Evolutionary conservation across 2,329 filamentous ascomycete species (phyloP).

Genomic region (Stagonosporopsis cucurbitacearum): DNA sequence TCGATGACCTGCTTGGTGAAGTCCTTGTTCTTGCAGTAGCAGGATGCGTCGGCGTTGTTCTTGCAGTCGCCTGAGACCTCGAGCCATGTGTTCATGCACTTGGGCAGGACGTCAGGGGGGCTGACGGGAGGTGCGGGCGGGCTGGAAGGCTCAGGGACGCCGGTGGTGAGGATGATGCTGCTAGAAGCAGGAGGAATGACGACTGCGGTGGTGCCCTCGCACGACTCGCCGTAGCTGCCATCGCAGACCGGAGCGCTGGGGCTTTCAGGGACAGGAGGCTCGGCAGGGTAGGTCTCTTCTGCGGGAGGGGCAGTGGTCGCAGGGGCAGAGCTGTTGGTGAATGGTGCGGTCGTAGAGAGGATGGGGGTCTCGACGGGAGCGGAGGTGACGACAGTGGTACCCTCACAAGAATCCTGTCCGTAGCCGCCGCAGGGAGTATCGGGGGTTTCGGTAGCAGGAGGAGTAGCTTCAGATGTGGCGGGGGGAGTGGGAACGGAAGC

Average conservation of each 20-base stretch:
- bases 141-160: slow-evolving; percentile 27
- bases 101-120: slow-evolving; percentile 76
- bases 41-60: slow-evolving; percentile 80
- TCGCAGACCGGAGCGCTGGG: slow-evolving; percentile 6
- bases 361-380: slow-evolving; percentile 8
- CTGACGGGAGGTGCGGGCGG: slow-evolving; percentile 33
- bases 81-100: slow-evolving; percentile 92
- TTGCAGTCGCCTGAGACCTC: slow-evolving; percentile 71
- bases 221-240: slow-evolving; percentile 25
- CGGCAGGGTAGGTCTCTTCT: slow-evolving; percentile 1
- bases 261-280: slow-evolving; percentile 7
- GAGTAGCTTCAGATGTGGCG: too few species aligned
- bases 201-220: slow-evolving; percentile 22
- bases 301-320: slow-evolving; percentile 20
- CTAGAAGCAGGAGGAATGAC: slow-evolving; percentile 13
- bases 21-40: slow-evolving; percentile 82
- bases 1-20: slow-evolving; percentile 81
- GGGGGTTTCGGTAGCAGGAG: slow-evolving; percentile 17
- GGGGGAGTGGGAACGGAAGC: slow-evolving; percentile 11
- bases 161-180: slow-evolving; percentile 19
- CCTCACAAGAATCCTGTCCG: slow-evolving; percentile 11
- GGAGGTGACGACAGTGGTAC: slow-evolving; percentile 9
- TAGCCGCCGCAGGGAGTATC: slow-evolving; percentile 9
- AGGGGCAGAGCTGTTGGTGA: slow-evolving; percentile 26
- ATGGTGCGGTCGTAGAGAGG: slow-evolving; percentile 19